These are phyloP conservation scores for Fusarium caatingaense DNA, from an alignment of 2,329 filamentous ascomycete species.

Conservation along the genomic window DNA sequence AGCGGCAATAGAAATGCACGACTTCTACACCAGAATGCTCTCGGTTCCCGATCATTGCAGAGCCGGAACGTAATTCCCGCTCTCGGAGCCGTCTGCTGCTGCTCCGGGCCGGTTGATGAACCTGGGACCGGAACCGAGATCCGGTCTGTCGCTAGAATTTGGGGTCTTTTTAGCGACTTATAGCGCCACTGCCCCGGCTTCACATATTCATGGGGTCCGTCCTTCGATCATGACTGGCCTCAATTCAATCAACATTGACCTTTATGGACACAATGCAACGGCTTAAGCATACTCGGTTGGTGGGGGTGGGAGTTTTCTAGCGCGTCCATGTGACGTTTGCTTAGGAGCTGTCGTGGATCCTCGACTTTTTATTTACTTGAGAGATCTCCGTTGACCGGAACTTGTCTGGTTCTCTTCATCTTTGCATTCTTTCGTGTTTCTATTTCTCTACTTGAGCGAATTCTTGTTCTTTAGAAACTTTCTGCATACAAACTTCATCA, in stretches of 20 bases:
- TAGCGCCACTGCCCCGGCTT: slow-evolving; percentile 4
- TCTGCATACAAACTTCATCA: slow-evolving; percentile 24
- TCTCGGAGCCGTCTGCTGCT: slow-evolving; percentile 10
- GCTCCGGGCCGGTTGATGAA: neutral
- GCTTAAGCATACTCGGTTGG: slow-evolving; percentile 14
- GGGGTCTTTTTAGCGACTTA: slow-evolving; percentile 8
- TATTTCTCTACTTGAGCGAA: slow-evolving; percentile 12
- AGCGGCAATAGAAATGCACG: slow-evolving; percentile 21
- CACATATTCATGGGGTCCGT: slow-evolving; percentile 10
- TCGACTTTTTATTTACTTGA: slow-evolving; percentile 24
- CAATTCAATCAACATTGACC: slow-evolving; percentile 5
- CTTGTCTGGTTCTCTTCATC: neutral
- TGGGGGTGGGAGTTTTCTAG: slow-evolving; percentile 38
- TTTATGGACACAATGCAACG: slow-evolving; percentile 11
- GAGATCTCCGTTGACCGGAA: slow-evolving; percentile 14
- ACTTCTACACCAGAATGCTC: slow-evolving; percentile 1
- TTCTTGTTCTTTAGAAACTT: slow-evolving; percentile 2
- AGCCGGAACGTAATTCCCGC: slow-evolving; percentile 27
- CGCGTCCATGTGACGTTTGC: slow-evolving; percentile 42
- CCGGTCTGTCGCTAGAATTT: slow-evolving; percentile 29
- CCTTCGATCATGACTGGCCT: slow-evolving; percentile 10
- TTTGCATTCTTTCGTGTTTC: neutral
- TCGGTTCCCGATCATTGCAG: slow-evolving; percentile 42
- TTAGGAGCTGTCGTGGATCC: slow-evolving; percentile 32
- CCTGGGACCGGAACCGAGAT: slow-evolving; percentile 35